These are phyloP conservation scores for Paracorniculantispora psalliotae DNA, from an alignment of 2,329 filamentous ascomycete genomes.

Conservation along the genomic window DNA sequence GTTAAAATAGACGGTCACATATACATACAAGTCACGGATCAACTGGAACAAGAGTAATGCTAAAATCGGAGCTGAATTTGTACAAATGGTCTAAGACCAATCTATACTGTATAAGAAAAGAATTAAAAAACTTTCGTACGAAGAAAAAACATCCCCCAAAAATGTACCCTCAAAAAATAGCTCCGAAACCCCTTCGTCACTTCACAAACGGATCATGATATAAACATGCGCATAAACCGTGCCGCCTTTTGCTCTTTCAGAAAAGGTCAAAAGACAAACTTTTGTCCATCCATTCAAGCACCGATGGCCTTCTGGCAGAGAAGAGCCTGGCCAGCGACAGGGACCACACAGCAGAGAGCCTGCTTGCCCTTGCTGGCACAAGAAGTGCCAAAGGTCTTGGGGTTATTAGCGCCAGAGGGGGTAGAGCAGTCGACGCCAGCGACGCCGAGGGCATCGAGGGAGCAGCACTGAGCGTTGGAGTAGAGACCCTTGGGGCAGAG, in stretches of 20 bases:
- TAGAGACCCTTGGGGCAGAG: conserved; percentile 20
- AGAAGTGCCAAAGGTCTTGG: conserved; percentile 16
- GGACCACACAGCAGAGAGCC: conserved; percentile 50
- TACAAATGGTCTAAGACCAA: neutral
- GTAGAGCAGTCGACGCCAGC: conserved; percentile 40
- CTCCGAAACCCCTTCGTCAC: neutral
- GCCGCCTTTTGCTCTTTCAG: neutral
- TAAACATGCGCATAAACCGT: neutral
- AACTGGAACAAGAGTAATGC: too few species aligned
- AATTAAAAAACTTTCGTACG: neutral
- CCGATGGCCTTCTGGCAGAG: neutral
- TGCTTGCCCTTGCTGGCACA: conserved; percentile 42
- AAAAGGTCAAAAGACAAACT: neutral
- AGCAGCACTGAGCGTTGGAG: conserved; percentile 40
- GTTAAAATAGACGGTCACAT: too few species aligned
- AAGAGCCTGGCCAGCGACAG: conserved; percentile 26
- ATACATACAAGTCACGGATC: too few species aligned
- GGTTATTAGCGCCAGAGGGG: neutral
- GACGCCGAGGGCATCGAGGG: conserved; percentile 42
- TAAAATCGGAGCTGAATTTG: conserved; percentile 4
- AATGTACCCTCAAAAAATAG: neutral
- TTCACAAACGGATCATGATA: neutral
- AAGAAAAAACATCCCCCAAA: neutral
- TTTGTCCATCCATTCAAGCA: neutral
- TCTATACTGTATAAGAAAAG: neutral